Percentiles rank a stretch among this genome's conserved stretches.
Conservation (phyloP, 2,329 filamentous ascomycete genomes). For the Epichloe sibirici region DNA sequence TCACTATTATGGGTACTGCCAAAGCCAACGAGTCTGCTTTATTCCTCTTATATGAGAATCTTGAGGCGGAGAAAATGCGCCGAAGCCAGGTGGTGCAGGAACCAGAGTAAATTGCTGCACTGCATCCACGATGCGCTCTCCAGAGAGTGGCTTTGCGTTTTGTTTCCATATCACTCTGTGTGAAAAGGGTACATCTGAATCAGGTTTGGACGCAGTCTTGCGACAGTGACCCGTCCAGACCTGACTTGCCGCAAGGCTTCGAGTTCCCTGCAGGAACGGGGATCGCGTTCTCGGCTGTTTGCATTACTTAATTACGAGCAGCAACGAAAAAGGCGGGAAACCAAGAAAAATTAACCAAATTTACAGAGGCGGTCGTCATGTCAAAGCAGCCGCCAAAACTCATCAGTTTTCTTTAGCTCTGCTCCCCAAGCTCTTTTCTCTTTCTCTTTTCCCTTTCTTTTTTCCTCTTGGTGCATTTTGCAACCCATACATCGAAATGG, state of each 20-base stretch:
- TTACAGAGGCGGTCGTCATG: conserved; percentile 1
- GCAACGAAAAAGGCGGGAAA: not conserved
- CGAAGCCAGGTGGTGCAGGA: conserved; percentile 65
- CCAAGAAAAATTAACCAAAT: not conserved
- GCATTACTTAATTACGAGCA: not conserved
- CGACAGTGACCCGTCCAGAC: conserved; percentile 40
- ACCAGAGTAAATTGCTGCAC: conserved; percentile 30
- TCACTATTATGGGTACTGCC: conserved; percentile 94
- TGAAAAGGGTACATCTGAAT: conserved; percentile 28
- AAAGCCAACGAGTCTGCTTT: conserved; percentile 91
- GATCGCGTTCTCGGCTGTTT: conserved; percentile 17
- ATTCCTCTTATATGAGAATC: conserved; percentile 94
- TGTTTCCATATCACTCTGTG: conserved; percentile 14
- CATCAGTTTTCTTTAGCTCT: conserved; percentile 11
- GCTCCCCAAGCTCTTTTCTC: conserved; percentile 11
- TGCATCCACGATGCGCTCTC: conserved; percentile 5
- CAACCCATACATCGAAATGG: conserved; percentile 1
- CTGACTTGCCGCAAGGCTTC: conserved; percentile 50
- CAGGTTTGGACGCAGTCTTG: conserved; percentile 34
- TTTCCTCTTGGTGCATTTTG: conserved; percentile 2
- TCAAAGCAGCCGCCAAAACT: conserved; percentile 10
- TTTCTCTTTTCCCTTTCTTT: not conserved
- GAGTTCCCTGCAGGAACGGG: conserved; percentile 30
- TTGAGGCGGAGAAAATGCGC: conserved; percentile 98
- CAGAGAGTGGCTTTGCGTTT: conserved; percentile 19